A percentile compares a stretch with the other conserved stretches of the same genome.
These are phyloP conservation scores for Turritis glabra DNA, from an alignment of 345 rosid species.

Conservation along the genomic window DNA sequence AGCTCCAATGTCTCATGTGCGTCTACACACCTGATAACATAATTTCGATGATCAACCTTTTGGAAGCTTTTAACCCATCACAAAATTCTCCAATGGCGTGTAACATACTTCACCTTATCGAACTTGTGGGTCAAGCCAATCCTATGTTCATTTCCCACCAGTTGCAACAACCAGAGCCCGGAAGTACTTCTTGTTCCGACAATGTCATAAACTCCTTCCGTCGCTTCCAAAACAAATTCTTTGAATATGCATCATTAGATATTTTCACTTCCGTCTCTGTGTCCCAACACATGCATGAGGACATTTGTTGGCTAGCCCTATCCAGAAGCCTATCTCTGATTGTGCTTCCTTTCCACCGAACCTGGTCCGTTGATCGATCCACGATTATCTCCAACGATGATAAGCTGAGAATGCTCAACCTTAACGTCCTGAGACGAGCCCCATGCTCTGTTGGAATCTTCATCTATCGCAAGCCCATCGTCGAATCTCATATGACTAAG, in stretches of 20 bases:
- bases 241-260: background rate
- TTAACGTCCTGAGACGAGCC: slow-evolving; percentile 46
- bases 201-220: slow-evolving; percentile 45
- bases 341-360: slow-evolving; percentile 59
- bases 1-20: slow-evolving; percentile 49
- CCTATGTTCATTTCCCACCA: slow-evolving; percentile 59
- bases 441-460: slow-evolving; percentile 68
- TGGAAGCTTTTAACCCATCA: slow-evolving; percentile 35
- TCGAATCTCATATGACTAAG: background rate
- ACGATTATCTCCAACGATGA: slow-evolving; percentile 36
- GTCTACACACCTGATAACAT: slow-evolving; percentile 52
- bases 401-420: slow-evolving; percentile 40
- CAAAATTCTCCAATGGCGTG: slow-evolving; percentile 42
- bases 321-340: slow-evolving; percentile 45
- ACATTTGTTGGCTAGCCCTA: slow-evolving; percentile 52
- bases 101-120: slow-evolving; percentile 51
- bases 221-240: background rate
- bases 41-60: slow-evolving; percentile 27
- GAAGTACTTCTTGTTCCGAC: slow-evolving; percentile 37
- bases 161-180: slow-evolving; percentile 29
- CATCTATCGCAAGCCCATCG: slow-evolving; percentile 37
- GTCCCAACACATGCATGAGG: slow-evolving; percentile 56
- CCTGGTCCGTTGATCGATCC: slow-evolving; percentile 48
- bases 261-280: slow-evolving; percentile 38
- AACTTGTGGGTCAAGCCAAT: slow-evolving; percentile 48